Evolutionary conservation across 768 basidiomycete species (phyloP).

Genomic region (Leccinum obscurum): DNA sequence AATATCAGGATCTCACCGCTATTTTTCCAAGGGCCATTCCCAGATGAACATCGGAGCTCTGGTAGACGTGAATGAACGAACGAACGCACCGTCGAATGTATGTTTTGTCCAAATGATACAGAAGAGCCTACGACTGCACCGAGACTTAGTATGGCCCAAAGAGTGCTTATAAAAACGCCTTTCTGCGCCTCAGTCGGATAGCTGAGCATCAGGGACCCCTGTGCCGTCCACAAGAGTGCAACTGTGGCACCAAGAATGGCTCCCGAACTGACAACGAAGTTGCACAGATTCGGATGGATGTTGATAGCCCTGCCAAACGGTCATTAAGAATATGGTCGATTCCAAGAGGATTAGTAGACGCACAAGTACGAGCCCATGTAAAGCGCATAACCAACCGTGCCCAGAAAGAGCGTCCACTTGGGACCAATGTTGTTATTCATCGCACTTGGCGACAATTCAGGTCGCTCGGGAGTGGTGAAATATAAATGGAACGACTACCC

Average conservation of each 20-base stretch:
- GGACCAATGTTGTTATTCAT: too few relatives aligned
- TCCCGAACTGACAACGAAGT: slow-evolving; percentile 71
- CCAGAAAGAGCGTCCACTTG: too few relatives aligned
- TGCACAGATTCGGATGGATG: slow-evolving; percentile 58
- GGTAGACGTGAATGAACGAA: slow-evolving; percentile 5
- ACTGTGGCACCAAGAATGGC: slow-evolving; percentile 74
- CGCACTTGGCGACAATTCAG: too few relatives aligned
- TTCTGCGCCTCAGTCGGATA: slow-evolving; percentile 79
- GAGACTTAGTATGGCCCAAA: slow-evolving; percentile 83
- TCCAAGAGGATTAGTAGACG: background rate
- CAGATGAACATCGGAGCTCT: background rate
- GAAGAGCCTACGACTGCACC: slow-evolving; percentile 75
- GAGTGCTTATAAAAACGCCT: slow-evolving; percentile 69
- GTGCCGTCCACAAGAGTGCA: slow-evolving; percentile 76
- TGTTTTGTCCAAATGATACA: slow-evolving; percentile 71
- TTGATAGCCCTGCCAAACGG: slow-evolving; percentile 34
- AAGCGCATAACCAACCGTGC: too few relatives aligned
- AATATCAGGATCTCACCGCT: slow-evolving; percentile 22
- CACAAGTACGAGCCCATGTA: too few relatives aligned
- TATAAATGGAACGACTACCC: slow-evolving; percentile 41
- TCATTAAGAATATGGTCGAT: too few relatives aligned
- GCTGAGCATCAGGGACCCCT: slow-evolving; percentile 78
- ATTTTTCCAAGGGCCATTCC: slow-evolving; percentile 18
- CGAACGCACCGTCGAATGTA: slow-evolving; percentile 52
- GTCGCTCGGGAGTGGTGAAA: too few relatives aligned